Base-by-base conservation (phyloP, 345 rosid genomes). In the Rhodamnia argentea region DNA sequence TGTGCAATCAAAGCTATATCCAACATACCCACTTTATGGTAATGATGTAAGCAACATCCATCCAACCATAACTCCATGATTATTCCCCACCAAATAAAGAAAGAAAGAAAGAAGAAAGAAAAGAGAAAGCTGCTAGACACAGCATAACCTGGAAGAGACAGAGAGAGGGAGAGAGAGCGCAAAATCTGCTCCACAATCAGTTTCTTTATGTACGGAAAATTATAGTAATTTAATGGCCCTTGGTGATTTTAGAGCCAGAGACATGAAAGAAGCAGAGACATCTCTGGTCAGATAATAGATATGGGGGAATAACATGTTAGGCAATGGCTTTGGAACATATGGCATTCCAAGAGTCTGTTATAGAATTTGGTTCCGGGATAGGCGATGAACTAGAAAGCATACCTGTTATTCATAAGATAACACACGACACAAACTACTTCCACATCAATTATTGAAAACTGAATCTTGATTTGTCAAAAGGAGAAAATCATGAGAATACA, bases 11-110 rank as follows among this genome's bases (percentile, higher is more conserved):
- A 85, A 82, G 83, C 90, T 87, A 83, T 86, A 70, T 29, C 88
- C 90, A 89, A 81, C 88, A 90, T 47, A 62, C 81, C 85, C 85
- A 88, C 88, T 84, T 55, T 86, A 87, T 88, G 81, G 92, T 84
- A 88, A 92, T 93, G 82, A 92, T 92, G 88, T 58, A 75, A 87
- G 64, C 87, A 88, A 90, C 82, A 90, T 90, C 91, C 82, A 90
- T 90, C 91, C 87, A 78, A 75, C 78, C 81, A 85, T 40, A 76
- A 52, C 40, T 42, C 78, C 64, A 75, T 75, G 29, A 87, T 84
- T 87, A 89, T 92, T 93, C 87, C 84, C 87, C 88, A 89, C 40
- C 84, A 86, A 64, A 89, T 87, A 82, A 83, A 88, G 86, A 82
- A 58, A 51, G 86, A 82, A 58, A 51, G 13, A 47, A 32, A 54